Percentiles rank a stretch among this genome's conserved stretches.
Conservation (phyloP, 2,329 filamentous ascomycete genomes). For the Fusarium nurragi region DNA sequence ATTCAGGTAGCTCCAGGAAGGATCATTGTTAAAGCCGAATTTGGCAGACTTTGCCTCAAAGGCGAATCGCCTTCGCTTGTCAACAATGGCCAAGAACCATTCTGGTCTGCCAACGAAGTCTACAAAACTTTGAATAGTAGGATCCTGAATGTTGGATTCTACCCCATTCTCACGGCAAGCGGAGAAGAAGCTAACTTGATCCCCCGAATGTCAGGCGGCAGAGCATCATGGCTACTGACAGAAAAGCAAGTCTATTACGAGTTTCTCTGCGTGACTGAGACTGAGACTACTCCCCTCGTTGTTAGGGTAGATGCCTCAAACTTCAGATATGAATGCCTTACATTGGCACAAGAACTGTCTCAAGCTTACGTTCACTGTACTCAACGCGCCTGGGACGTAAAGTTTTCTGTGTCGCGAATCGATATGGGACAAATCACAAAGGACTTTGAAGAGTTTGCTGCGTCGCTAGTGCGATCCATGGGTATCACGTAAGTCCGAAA, state of each 20-base stretch:
- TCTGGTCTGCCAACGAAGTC: conserved; percentile 22
- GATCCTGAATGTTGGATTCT: conserved; percentile 37
- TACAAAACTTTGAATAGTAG: conserved; percentile 6
- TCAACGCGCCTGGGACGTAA: conserved; percentile 47
- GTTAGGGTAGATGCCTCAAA: conserved; percentile 45
- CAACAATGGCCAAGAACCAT: conserved; percentile 32
- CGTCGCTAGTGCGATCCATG: conserved; percentile 37
- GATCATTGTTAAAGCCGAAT: conserved; percentile 39
- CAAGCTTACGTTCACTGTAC: conserved; percentile 46
- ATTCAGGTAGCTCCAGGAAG: conserved; percentile 41
- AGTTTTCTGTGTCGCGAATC: conserved; percentile 35
- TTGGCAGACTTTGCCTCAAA: conserved; percentile 46
- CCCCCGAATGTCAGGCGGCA: conserved; percentile 14
- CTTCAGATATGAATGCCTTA: conserved; percentile 37
- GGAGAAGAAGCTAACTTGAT: conserved; percentile 42
- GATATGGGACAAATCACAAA: conserved; percentile 19
- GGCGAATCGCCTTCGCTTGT: conserved; percentile 31
- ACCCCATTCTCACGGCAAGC: conserved; percentile 43
- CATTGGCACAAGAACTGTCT: conserved; percentile 31
- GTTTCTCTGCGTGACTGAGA: conserved; percentile 35
- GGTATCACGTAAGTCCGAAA: conserved; percentile 39
- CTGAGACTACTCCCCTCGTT: conserved; percentile 14
- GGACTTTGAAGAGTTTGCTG: conserved; percentile 32
- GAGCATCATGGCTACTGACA: conserved; percentile 32
- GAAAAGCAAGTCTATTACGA: conserved; percentile 42